Conservation (phyloP, 306 rosid genomes). For the Geum urbanum region DNA sequence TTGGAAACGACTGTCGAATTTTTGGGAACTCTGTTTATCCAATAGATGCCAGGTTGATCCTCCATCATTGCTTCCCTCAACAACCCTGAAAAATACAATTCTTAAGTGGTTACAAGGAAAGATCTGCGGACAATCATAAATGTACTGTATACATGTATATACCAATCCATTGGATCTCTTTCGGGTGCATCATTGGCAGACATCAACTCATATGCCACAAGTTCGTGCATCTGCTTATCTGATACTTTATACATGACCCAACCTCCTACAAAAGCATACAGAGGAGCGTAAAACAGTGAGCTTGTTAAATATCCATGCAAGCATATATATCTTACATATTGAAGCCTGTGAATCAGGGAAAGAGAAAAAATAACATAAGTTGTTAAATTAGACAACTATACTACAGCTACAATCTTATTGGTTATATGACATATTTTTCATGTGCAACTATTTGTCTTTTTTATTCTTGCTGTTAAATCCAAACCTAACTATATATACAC, state of each 20-base stretch:
- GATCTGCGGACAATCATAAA: not conserved
- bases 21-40: constrained; percentile 62
- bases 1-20: constrained; percentile 62
- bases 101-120: not conserved
- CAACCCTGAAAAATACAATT: constrained; percentile 48
- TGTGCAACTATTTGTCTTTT: not conserved
- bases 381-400: not conserved
- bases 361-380: not conserved
- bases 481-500: not conserved
- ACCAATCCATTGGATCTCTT: constrained; percentile 99
- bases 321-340: too few relatives aligned
- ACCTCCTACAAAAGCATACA: constrained; percentile 48
- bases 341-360: not conserved
- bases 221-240: constrained; percentile 54
- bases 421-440: not conserved
- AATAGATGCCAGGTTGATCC: constrained; percentile 68
- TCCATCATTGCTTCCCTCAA: constrained; percentile 77
- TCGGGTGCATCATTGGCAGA: constrained; percentile 93
- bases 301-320: not conserved
- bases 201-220: constrained; percentile 84
- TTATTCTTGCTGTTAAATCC: not conserved
- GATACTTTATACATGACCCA: constrained; percentile 64
- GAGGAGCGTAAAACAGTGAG: not conserved
- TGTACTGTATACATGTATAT: not conserved
- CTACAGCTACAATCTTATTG: not conserved